Base-by-base conservation (phyloP, 148 eudicot genomes). In the Rhododendron mucronatum region DNA sequence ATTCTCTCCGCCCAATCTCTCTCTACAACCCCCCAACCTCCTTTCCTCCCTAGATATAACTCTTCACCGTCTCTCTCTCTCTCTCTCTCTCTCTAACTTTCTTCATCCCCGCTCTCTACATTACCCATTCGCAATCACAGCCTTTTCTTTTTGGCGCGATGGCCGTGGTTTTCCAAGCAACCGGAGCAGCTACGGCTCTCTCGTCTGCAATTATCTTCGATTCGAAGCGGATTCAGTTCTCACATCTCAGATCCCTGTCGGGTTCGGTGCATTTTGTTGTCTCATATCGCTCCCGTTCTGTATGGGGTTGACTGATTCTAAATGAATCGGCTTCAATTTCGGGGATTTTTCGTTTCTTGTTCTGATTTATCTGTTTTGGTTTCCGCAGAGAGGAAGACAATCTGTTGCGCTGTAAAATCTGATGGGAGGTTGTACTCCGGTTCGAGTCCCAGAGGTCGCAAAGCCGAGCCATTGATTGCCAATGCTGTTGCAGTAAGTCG, bases 401-500 rank as follows among this genome's bases (percentile, higher is more conserved):
- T 90, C 11, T 81, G 88, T 44, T 84, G 89, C 69, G 88, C 82
- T 53, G 89, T 91, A 65, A 90, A 90, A 89, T 91, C 94, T 79
- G 92, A 88, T 81, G 92, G 89, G 81, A 87, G 85, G 26, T 75
- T 87, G 65, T 87, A 69, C 75, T 13, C 55, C 86, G 84, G 89
- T 61, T 88, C 88, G 69, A 90, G 84, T 30, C 33, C 84, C 3
- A 57, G 82, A 26, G 82, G 26, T 35, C 88, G 89, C 76, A 91
- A 88, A 87, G 86, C 67, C 50, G 89, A 81, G 30, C 89, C 83
- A 82, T 61, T 92, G 84, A 85, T 90, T 30, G 84, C 94, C 35
- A 89, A 91, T 83, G 97, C 97, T 55, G 95, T 94, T 88, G 92
- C 93, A 26, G 98, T 95, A 87, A 93, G 90, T 90, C 50, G 12